phyloP scores from a whole-genome alignment of 495 filamentous ascomycete species.

The Glonium stellatum region DNA sequence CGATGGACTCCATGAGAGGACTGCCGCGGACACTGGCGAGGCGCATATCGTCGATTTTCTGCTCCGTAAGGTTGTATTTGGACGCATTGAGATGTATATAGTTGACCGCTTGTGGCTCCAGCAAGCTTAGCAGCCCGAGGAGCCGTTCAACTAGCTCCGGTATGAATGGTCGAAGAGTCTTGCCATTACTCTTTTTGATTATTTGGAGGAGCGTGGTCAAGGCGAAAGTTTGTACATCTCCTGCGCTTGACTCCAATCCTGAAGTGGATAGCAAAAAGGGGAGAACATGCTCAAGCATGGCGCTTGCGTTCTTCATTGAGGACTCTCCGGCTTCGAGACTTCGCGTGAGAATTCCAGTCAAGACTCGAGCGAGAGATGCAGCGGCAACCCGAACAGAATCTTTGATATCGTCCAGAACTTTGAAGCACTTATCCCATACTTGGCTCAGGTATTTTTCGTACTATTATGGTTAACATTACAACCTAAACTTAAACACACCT shows the following conservation, averaged over 20 bases:
- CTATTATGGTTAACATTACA: conserved; percentile 2
- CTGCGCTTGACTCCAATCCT: conserved; percentile 76
- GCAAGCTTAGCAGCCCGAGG: conserved; percentile 69
- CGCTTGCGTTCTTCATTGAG: conserved; percentile 57
- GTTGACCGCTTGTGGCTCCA: conserved; percentile 82
- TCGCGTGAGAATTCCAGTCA: conserved; percentile 75
- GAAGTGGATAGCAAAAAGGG: conserved; percentile 87
- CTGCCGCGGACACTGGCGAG: conserved; percentile 70
- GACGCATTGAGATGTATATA: conserved; percentile 85
- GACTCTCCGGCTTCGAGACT: conserved; percentile 75
- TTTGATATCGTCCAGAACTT: conserved; percentile 90
- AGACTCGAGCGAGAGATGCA: conserved; percentile 66
- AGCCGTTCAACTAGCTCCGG: conserved; percentile 74
- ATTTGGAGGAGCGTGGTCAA: conserved; percentile 73
- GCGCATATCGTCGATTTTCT: conserved; percentile 79
- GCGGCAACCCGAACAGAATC: conserved; percentile 77
- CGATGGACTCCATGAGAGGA: conserved; percentile 91
- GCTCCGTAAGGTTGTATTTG: conserved; percentile 75
- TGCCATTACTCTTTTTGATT: conserved; percentile 71
- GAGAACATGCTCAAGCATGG: conserved; percentile 74
- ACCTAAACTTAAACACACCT: too few species aligned
- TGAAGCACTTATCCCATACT: conserved; percentile 77
- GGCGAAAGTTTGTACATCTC: conserved; percentile 66
- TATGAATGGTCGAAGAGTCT: conserved; percentile 67
- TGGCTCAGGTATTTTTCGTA: conserved; percentile 78